phyloP scores from a whole-genome alignment of 768 basidiomycete species.

The Lactifluus pinguis region DNA sequence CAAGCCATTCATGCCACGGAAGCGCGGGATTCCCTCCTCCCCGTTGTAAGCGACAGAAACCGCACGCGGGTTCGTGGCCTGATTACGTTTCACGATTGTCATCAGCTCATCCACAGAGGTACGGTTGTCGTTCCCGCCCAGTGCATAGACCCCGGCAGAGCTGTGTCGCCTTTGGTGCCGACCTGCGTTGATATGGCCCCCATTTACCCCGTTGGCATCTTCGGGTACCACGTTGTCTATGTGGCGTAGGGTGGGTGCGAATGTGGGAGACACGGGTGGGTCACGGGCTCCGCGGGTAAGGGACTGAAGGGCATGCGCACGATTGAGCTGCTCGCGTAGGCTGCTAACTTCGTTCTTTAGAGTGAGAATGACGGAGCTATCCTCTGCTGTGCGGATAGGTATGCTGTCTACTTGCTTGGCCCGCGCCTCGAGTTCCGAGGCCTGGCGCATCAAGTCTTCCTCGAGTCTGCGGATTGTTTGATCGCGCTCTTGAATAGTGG shows the following conservation, averaged over 20 bases:
- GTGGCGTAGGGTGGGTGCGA: slow-evolving; percentile 66
- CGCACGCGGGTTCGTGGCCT: slow-evolving; percentile 67
- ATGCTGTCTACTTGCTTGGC: slow-evolving; percentile 59
- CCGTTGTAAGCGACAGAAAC: slow-evolving; percentile 85
- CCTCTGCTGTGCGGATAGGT: slow-evolving; percentile 65
- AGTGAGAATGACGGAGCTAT: slow-evolving; percentile 76
- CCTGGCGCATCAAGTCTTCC: slow-evolving; percentile 64
- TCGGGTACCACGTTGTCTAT: slow-evolving; percentile 33
- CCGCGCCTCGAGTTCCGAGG: slow-evolving; percentile 66
- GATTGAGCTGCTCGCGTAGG: slow-evolving; percentile 91
- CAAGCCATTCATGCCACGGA: slow-evolving; percentile 52
- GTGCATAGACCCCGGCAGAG: slow-evolving; percentile 68
- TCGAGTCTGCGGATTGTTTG: slow-evolving; percentile 72
- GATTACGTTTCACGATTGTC: slow-evolving; percentile 61
- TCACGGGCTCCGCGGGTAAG: slow-evolving; percentile 66
- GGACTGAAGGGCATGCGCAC: slow-evolving; percentile 86
- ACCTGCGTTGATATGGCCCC: slow-evolving; percentile 20
- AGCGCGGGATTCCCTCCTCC: slow-evolving; percentile 62
- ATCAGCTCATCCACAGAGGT: slow-evolving; percentile 73
- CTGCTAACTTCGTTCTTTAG: slow-evolving; percentile 89
- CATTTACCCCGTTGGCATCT: slow-evolving; percentile 37
- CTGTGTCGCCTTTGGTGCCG: slow-evolving; percentile 81
- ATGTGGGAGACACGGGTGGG: slow-evolving; percentile 78
- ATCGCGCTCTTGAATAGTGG: slow-evolving; percentile 76
- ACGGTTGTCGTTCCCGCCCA: slow-evolving; percentile 52